Percentiles rank a stretch among this genome's conserved stretches.
Evolutionary conservation across 2,329 filamentous ascomycete species (phyloP).

Genomic region (Nectriaceae sp.): DNA sequence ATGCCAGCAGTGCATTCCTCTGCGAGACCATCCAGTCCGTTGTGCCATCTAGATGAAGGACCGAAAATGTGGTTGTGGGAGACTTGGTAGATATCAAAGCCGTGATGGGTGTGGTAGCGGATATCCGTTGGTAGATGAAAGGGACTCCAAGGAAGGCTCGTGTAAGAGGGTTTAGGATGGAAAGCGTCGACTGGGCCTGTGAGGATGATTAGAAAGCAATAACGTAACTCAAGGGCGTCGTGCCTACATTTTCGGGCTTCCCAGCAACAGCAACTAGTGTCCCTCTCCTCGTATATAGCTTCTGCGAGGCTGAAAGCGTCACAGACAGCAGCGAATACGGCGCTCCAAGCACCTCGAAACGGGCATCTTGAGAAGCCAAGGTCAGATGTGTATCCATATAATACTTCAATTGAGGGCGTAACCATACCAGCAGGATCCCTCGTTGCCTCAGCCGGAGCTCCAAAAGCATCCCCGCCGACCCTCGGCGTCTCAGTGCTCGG

Average conservation of each 20-base stretch:
- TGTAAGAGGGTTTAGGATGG: constrained; percentile 79
- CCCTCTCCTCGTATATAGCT: constrained; percentile 87
- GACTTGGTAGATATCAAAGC: constrained; percentile 88
- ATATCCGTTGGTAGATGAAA: constrained; percentile 91
- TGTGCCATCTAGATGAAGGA: constrained; percentile 88
- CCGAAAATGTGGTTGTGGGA: constrained; percentile 80
- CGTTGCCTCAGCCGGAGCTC: constrained; percentile 44
- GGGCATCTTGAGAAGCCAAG: constrained; percentile 69
- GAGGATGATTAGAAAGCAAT: not conserved
- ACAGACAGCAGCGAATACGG: constrained; percentile 94
- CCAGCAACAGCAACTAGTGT: constrained; percentile 89
- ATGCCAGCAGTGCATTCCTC: constrained; percentile 85
- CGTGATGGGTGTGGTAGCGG: constrained; percentile 84
- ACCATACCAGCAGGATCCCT: constrained; percentile 54
- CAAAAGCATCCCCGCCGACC: constrained; percentile 57
- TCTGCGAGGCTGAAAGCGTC: constrained; percentile 88
- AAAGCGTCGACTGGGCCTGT: constrained; percentile 85
- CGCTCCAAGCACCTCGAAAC: constrained; percentile 89
- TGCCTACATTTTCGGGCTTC: constrained; percentile 79
- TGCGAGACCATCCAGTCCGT: constrained; percentile 95
- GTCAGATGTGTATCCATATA: constrained; percentile 14
- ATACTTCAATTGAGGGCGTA: constrained; percentile 3
- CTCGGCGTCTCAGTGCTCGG: constrained; percentile 58
- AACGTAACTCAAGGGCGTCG: not conserved
- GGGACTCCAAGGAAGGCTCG: constrained; percentile 82